phyloP scores from a whole-genome alignment of 805 yeast genomes.

The Yarrowia osloensis region DNA sequence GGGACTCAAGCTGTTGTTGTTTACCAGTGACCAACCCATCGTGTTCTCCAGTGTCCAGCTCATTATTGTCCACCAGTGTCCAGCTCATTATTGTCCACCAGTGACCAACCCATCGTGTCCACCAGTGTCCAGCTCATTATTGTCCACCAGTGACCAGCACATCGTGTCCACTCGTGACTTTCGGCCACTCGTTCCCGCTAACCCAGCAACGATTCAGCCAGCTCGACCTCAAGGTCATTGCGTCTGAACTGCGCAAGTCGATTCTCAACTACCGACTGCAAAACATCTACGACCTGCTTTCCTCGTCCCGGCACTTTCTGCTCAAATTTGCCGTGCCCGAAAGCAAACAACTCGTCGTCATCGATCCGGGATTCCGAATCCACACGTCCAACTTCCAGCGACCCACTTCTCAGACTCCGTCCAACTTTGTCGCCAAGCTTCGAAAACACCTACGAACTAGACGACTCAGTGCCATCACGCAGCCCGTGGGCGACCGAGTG shows the following conservation, averaged over 20 bases:
- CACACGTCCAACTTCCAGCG: conserved; percentile 80
- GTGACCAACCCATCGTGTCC: too few species aligned
- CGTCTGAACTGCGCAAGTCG: conserved; percentile 61
- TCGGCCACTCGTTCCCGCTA: conserved; percentile 5
- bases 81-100: too few species aligned
- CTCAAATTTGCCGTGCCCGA: conserved; percentile 83
- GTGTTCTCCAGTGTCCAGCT: too few species aligned
- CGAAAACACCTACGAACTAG: conserved; percentile 84
- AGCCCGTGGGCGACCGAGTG: conserved; percentile 79
- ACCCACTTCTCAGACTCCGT: conserved; percentile 77
- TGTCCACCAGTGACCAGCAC: too few species aligned
- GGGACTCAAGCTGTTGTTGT: too few species aligned
- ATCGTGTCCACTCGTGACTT: neutral
- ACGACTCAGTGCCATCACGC: conserved; percentile 69
- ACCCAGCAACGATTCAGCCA: conserved; percentile 81
- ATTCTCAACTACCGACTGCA: conserved; percentile 70
- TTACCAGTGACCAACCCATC: too few species aligned
- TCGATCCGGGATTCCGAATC: conserved; percentile 84
- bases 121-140: too few species aligned
- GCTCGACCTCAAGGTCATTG: conserved; percentile 72
- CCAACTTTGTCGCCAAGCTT: conserved; percentile 80
- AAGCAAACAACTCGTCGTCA: conserved; percentile 68
- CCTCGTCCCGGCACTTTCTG: conserved; percentile 69
- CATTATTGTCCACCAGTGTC: too few species aligned
- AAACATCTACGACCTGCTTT: conserved; percentile 79